These are phyloP conservation scores for Castanea crenata DNA, from an alignment of 306 rosid species.

Conservation along the genomic window DNA sequence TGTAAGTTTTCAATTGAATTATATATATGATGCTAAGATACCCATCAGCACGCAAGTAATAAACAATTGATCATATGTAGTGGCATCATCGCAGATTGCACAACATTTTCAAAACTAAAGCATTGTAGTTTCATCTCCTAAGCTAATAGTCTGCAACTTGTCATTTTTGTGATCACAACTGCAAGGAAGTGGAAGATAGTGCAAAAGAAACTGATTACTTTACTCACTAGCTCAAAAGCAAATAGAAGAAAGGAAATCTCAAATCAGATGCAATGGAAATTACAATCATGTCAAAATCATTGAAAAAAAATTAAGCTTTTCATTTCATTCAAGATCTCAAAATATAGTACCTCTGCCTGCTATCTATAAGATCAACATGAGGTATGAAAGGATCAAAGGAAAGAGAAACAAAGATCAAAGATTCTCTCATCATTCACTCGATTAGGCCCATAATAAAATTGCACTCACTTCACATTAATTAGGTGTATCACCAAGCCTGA, in stretches of 20 bases:
- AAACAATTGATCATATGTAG: neutral
- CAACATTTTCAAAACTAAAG: neutral
- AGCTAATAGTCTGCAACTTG: no score
- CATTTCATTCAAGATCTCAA: slow-evolving; percentile 5
- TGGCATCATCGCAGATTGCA: neutral
- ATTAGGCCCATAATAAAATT: neutral
- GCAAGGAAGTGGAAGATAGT: neutral
- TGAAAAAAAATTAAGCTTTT: neutral
- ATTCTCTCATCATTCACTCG: neutral
- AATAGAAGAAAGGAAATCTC: neutral
- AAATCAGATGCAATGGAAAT: neutral
- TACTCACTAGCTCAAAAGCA: neutral
- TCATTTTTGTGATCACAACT: neutral
- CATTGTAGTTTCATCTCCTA: neutral
- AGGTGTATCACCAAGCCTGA: slow-evolving; percentile 73
- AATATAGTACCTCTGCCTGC: neutral
- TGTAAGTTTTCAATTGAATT: neutral
- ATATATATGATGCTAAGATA: neutral
- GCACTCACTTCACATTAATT: slow-evolving; percentile 28
- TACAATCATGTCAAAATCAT: neutral
- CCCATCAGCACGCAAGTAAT: neutral
- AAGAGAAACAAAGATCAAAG: neutral
- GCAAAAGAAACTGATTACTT: neutral
- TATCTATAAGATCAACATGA: neutral
- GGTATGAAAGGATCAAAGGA: neutral